These are phyloP conservation scores for Jatropha podagrica DNA, from an alignment of 441 rosid genomes.

Conservation along the genomic window DNA sequence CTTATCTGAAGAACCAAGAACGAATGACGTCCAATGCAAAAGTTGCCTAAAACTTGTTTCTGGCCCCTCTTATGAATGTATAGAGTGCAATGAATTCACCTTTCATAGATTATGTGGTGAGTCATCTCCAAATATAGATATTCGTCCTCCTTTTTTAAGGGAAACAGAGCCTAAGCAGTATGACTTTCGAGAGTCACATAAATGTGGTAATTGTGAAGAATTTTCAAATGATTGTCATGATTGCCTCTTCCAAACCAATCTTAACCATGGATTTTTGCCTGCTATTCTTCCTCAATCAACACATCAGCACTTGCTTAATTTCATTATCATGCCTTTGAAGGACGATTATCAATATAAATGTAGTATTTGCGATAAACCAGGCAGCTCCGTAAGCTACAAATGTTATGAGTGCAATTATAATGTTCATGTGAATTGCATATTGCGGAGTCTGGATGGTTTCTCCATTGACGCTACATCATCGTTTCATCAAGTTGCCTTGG, in stretches of 20 bases:
- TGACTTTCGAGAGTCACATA: background rate
- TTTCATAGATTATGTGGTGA: background rate
- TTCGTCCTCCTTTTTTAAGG: background rate
- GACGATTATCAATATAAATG: background rate
- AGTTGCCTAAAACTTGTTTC: background rate
- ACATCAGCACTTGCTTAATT: background rate
- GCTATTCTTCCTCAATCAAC: background rate
- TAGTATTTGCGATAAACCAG: background rate
- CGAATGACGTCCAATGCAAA: background rate
- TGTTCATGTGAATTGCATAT: background rate
- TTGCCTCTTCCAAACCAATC: constrained; percentile 6
- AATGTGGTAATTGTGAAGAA: background rate
- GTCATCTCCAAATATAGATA: background rate
- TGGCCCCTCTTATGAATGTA: background rate
- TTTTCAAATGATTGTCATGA: background rate
- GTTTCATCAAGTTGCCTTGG: no score
- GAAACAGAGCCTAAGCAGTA: background rate
- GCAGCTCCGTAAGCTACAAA: background rate
- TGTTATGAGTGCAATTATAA: background rate
- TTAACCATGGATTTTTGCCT: background rate
- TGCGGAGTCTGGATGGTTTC: background rate
- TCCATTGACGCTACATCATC: no score
- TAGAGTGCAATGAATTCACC: constrained; percentile 2
- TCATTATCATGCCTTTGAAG: background rate
- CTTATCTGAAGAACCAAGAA: background rate